Evolutionary conservation across 1,284 basidiomycete species (phyloP).

Genomic region (Sporisorium iseilematis-ciliati): DNA sequence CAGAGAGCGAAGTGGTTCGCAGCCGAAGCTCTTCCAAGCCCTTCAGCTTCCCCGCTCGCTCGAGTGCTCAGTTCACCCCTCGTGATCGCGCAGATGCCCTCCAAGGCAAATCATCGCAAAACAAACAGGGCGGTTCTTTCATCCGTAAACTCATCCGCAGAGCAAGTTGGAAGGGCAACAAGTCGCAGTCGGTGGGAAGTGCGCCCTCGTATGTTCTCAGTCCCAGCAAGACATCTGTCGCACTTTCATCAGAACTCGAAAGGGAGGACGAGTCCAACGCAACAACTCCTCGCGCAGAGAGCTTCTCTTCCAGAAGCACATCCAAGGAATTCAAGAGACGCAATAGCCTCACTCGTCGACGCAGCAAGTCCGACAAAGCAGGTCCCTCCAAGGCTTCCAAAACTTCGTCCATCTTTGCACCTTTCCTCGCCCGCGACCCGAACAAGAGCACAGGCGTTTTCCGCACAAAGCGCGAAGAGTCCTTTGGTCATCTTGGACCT

Average conservation of each 20-base stretch:
- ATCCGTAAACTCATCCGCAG: conserved; percentile 47
- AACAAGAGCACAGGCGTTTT: conserved; percentile 12
- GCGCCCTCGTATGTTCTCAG: conserved; percentile 6
- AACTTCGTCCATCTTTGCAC: conserved; percentile 41
- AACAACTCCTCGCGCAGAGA: conserved; percentile 21
- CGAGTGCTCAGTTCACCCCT: conserved; percentile 35
- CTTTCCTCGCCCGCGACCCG: conserved; percentile 42
- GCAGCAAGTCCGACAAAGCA: conserved; percentile 35
- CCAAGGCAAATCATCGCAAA: not conserved
- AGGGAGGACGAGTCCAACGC: conserved; percentile 12
- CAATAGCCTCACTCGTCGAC: conserved; percentile 21
- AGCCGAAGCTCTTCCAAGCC: conserved; percentile 32
- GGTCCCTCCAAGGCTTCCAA: conserved; percentile 13
- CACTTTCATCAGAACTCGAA: conserved; percentile 24
- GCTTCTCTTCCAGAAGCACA: conserved; percentile 17
- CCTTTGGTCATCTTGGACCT: conserved; percentile 37
- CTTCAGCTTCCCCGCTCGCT: conserved; percentile 38
- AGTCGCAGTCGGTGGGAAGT: conserved; percentile 41
- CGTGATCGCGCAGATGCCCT: conserved; percentile 22
- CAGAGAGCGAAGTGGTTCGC: conserved; percentile 45
- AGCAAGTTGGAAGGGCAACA: conserved; percentile 41
- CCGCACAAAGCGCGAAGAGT: conserved; percentile 22
- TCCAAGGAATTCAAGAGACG: conserved; percentile 16
- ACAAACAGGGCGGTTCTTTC: conserved; percentile 30
- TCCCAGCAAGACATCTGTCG: conserved; percentile 19